Base-by-base conservation (phyloP, 805 yeast species). In the Zygosaccharomyces siamensis region DNA sequence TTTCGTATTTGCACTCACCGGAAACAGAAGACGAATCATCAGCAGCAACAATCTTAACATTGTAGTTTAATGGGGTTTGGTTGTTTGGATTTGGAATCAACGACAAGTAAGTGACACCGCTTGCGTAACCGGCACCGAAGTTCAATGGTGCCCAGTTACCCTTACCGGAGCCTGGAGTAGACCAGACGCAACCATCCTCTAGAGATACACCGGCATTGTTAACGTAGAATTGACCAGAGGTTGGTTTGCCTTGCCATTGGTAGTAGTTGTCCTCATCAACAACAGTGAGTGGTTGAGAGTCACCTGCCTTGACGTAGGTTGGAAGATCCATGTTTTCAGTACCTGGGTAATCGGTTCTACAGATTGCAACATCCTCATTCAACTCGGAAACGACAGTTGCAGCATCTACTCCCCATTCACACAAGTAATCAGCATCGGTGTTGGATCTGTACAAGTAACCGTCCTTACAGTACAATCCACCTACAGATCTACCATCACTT, bases 401-500 rank as follows among this genome's bases (percentile, higher is more conserved):
- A 45, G 83, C 69, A 47, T 80, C 75, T 32, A 65, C 71, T 66
- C 96, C 98, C 92, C 95, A 86, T 65, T 77, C 88, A 78, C 99
- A 92, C 64, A 92, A 79, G 73, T 80, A 72, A 60, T 80, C 72
- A 50, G 79, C 55, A 69, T 76, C 72, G 38, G 81, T 62, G 80
- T 88, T 87, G 56, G 96, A 72, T 68, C 83, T 85, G 85, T 88
- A 82, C 54, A 92, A 77, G 73, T 80, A 80, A 59, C 98, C 98
- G 67, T 73, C 71, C 70, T 84, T 78, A 79, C 99, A 92, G 62
- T 72, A 68, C 62, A 92, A 79, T 67, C 99, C 99, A 72, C 99
- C 99, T 58, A 92, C 81, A 39, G 97, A 86, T 49, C 84, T 85
- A 74, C 98, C 98, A 69, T 74, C 78, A 47, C 85, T 56, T 48